A percentile compares a stretch with the other conserved stretches of the same genome.
phyloP scores from a whole-genome alignment of 768 basidiomycete genomes.

The Leccinum rimulosum region DNA sequence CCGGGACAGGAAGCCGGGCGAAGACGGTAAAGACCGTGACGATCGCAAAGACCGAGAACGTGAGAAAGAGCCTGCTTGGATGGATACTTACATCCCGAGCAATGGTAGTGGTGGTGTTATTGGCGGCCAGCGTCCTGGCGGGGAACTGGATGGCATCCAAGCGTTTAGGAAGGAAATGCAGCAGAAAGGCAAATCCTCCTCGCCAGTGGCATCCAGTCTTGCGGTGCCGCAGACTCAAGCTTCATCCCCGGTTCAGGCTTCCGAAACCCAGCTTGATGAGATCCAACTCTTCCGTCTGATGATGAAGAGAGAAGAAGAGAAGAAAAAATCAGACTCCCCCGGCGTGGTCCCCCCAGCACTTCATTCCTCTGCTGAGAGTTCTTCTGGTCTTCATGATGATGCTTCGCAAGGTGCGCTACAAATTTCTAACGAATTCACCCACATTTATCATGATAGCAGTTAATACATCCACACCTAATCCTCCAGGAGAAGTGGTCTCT shows the following conservation, averaged over 20 bases:
- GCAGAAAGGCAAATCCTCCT: conserved; percentile 60
- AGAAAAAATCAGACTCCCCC: conserved; percentile 35
- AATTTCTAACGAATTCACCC: neutral
- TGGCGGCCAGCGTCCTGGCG: conserved; percentile 56
- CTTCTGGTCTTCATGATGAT: conserved; percentile 11
- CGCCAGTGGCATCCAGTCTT: conserved; percentile 12
- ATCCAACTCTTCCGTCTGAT: conserved; percentile 80
- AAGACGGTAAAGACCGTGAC: conserved; percentile 50
- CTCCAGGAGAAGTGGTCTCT: conserved; percentile 10
- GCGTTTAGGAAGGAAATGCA: conserved; percentile 86
- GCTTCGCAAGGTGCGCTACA: conserved; percentile 21
- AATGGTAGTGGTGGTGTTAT: conserved; percentile 57
- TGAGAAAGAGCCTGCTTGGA: conserved; percentile 91
- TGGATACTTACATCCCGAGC: conserved; percentile 80
- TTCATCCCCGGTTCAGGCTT: conserved; percentile 16
- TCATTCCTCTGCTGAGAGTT: conserved; percentile 11
- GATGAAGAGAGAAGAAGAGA: conserved; percentile 75
- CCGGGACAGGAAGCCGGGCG: conserved; percentile 55
- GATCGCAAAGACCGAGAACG: conserved; percentile 50
- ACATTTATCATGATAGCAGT: conserved; percentile 16
- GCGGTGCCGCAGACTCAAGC: conserved; percentile 19
- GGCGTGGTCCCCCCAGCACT: neutral
- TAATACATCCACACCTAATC: conserved; percentile 1
- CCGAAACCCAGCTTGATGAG: conserved; percentile 61
- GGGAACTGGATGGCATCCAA: conserved; percentile 80